Percentiles rank a stretch among this genome's conserved stretches.
These are phyloP conservation scores for Pseudoscleropodium purum DNA, from an alignment of 225 moss, liverwort and hornwort species.

Conservation along the genomic window DNA sequence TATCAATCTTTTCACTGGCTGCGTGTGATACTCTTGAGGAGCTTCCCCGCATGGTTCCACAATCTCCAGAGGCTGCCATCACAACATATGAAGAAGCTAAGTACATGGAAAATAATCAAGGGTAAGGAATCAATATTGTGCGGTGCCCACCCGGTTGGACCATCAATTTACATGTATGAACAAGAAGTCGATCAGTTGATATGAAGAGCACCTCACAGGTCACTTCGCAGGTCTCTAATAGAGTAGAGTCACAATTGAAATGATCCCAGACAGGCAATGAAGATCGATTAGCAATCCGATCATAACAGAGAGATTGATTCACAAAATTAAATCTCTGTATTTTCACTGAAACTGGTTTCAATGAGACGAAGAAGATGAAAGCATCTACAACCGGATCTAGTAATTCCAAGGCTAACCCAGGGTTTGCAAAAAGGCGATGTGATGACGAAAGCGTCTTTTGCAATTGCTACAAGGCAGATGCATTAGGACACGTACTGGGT, in stretches of 20 bases:
- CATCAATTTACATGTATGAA: background rate
- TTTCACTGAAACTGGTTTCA: background rate
- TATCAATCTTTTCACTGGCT: background rate
- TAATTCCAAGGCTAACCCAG: background rate
- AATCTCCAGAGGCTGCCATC: background rate
- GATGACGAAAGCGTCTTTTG: background rate
- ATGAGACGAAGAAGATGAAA: background rate
- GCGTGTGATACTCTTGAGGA: background rate
- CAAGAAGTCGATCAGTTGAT: background rate
- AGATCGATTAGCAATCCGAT: background rate
- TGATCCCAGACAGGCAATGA: too few relatives aligned
- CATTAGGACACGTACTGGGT: background rate
- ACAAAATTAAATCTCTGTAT: too few relatives aligned
- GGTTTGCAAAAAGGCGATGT: background rate
- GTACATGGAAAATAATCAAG: background rate
- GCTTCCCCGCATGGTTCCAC: background rate
- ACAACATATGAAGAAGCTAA: background rate
- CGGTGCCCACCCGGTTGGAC: background rate
- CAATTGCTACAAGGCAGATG: background rate
- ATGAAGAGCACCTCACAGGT: background rate
- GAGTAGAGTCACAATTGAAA: background rate
- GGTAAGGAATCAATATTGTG: background rate
- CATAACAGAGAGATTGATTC: background rate
- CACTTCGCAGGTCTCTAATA: background rate
- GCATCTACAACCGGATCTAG: background rate